Conservation (phyloP, 345 rosid genomes). For the Syzygium aromaticum region DNA sequence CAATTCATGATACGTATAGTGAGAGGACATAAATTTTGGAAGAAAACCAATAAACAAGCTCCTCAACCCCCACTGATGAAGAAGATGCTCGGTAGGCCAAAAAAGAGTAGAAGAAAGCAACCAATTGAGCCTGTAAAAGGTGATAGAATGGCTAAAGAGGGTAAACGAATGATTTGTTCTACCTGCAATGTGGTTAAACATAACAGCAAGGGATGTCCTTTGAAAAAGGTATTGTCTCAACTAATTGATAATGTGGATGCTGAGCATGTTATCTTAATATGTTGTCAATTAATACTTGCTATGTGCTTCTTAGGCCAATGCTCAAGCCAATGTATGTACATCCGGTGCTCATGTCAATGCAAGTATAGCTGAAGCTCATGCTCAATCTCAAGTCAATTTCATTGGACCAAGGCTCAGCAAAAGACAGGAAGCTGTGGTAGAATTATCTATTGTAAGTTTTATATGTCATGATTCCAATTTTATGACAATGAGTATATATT, state of each 20-base stretch:
- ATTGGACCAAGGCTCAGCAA: accelerated
- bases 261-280: neutral
- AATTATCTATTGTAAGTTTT: neutral
- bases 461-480: neutral
- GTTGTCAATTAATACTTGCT: neutral
- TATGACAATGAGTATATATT: neutral
- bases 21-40: neutral
- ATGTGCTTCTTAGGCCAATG: neutral
- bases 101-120: too few species aligned
- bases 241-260: neutral
- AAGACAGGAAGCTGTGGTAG: neutral
- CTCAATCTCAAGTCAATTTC: neutral
- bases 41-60: neutral
- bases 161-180: too few species aligned
- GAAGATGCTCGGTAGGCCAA: neutral
- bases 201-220: neutral
- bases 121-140: too few species aligned
- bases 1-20: neutral
- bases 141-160: neutral
- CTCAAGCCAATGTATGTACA: neutral
- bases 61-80: neutral
- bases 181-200: neutral
- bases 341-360: neutral
- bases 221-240: neutral
- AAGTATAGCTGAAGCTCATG: neutral